phyloP scores from a whole-genome alignment of 169 alveolate species.

The Plasmodium blacklocki region DNA sequence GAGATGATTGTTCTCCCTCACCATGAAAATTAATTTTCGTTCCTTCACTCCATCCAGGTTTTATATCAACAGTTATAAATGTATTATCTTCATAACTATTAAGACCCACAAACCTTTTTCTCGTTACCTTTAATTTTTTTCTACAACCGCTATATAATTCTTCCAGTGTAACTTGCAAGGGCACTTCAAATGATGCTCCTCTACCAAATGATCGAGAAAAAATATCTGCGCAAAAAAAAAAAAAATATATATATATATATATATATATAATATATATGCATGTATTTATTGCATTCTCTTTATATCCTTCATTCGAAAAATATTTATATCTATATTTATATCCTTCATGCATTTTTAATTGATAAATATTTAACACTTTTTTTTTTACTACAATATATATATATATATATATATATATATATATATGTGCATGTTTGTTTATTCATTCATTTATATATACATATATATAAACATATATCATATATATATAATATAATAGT shows the following conservation, averaged over 20 bases:
- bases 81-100: slow-evolving; percentile 87
- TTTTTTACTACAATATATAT: too few species aligned
- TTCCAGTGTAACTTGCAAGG: slow-evolving; percentile 85
- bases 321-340: too few species aligned
- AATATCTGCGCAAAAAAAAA: slow-evolving; percentile 3
- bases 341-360: too few species aligned
- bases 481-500: neutral
- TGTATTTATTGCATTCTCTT: too few species aligned
- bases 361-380: too few species aligned
- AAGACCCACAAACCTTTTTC: slow-evolving; percentile 82
- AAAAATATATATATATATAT: neutral
- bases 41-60: slow-evolving; percentile 91
- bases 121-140: slow-evolving; percentile 86
- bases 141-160: slow-evolving; percentile 83
- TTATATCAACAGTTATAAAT: slow-evolving; percentile 85
- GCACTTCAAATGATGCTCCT: slow-evolving; percentile 81
- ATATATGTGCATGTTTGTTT: neutral
- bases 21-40: slow-evolving; percentile 86
- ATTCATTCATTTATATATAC: neutral
- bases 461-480: neutral
- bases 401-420: neutral
- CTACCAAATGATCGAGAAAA: slow-evolving; percentile 8
- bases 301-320: too few species aligned
- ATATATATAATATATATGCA: neutral
- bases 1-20: slow-evolving; percentile 89